These are phyloP conservation scores for Xenosphaeropsis pyriputrescens DNA, from an alignment of 2,329 filamentous ascomycete genomes.

Conservation along the genomic window DNA sequence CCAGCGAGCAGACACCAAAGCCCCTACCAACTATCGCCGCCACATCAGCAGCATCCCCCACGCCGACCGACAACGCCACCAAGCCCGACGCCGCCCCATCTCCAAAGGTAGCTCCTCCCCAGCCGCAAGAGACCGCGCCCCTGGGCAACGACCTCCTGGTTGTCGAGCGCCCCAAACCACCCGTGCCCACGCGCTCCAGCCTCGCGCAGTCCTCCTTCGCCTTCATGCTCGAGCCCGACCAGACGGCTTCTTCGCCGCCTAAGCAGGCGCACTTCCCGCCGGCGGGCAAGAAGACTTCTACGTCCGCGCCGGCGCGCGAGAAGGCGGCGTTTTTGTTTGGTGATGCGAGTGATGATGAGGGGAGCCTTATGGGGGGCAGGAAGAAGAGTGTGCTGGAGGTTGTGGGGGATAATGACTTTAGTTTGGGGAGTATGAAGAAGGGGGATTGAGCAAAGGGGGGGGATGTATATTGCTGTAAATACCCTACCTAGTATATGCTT, in stretches of 20 bases:
- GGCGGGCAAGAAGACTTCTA: conserved; percentile 9
- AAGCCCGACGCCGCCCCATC: background rate
- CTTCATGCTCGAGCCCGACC: conserved; percentile 54
- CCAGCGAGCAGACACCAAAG: no score
- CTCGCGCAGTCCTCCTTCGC: conserved; percentile 64
- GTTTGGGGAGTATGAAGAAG: conserved; percentile 12
- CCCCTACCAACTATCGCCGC: background rate
- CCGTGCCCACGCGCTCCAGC: conserved; percentile 46
- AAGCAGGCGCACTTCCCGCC: conserved; percentile 15
- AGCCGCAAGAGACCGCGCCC: background rate
- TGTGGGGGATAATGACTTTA: conserved; percentile 14
- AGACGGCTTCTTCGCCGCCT: conserved; percentile 8
- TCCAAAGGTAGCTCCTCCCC: background rate
- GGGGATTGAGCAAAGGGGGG: conserved; percentile 1
- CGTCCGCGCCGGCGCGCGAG: conserved; percentile 12
- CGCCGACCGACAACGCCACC: background rate
- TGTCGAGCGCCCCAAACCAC: conserved; percentile 16
- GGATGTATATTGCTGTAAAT: no score
- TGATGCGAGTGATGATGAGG: conserved; percentile 10
- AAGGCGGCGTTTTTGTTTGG: conserved; percentile 20
- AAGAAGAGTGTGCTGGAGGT: conserved; percentile 4
- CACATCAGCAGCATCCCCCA: background rate
- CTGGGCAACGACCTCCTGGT: background rate
- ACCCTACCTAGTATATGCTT: no score
- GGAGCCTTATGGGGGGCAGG: no score